These are phyloP conservation scores for Eremochloa ophiuroides DNA, from an alignment of 176 grass and related monocot genomes.

Conservation along the genomic window DNA sequence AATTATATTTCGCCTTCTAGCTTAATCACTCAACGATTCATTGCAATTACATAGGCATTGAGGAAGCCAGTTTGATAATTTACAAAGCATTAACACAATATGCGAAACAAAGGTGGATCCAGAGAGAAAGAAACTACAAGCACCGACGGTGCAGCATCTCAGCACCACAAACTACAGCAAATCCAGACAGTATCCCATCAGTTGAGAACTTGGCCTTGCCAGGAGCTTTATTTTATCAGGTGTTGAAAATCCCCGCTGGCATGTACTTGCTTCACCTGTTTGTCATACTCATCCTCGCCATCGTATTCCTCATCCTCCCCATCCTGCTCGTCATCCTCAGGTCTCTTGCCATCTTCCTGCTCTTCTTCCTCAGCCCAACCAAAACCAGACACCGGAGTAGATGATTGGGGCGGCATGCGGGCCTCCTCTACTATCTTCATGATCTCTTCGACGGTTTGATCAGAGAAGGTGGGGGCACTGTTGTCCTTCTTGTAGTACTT, in stretches of 20 bases:
- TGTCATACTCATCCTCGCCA: constrained; percentile 80
- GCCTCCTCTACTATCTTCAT: constrained; percentile 84
- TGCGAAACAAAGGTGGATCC: not conserved
- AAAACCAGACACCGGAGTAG: constrained; percentile 60
- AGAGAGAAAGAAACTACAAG: not conserved
- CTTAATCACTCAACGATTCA: constrained; percentile 27
- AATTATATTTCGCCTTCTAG: constrained; percentile 20
- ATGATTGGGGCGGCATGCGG: constrained; percentile 41
- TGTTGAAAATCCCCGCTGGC: constrained; percentile 69
- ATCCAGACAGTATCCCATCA: constrained; percentile 16
- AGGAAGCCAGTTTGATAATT: constrained; percentile 30
- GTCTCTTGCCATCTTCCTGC: constrained; percentile 56
- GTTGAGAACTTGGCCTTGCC: not conserved
- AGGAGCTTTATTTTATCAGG: constrained; percentile 25
- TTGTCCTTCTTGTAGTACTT: constrained; percentile 92
- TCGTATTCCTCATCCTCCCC: constrained; percentile 62
- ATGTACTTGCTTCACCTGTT: constrained; percentile 88
- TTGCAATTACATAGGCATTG: constrained; percentile 31
- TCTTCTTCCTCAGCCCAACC: constrained; percentile 73
- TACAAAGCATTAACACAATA: constrained; percentile 26
- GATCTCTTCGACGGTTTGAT: constrained; percentile 82
- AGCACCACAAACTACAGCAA: constrained; percentile 23
- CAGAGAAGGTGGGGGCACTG: constrained; percentile 56
- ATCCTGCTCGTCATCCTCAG: constrained; percentile 48
- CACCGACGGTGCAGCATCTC: constrained; percentile 8